A percentile compares a stretch with the other conserved stretches of the same genome.
These are phyloP conservation scores for Boletus smithii DNA, from an alignment of 1,284 basidiomycete species.

Conservation along the genomic window DNA sequence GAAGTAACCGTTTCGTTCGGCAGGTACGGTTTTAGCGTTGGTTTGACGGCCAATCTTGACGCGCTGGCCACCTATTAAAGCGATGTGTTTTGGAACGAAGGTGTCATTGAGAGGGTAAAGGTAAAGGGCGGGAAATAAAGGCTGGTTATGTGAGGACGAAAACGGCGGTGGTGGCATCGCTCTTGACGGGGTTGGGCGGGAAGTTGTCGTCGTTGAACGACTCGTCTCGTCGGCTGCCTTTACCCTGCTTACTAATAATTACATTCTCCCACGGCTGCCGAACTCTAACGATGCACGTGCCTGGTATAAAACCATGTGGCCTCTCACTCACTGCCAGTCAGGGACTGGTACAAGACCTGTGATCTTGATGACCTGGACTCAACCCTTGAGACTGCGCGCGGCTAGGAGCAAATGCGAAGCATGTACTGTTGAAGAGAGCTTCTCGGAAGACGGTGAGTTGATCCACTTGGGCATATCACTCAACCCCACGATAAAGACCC, in stretches of 20 bases:
- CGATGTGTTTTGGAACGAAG: slow-evolving; percentile 94
- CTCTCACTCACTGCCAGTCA: too few species aligned
- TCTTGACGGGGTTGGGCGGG: slow-evolving; percentile 1
- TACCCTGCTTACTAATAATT: slow-evolving; percentile 13
- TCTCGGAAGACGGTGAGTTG: too few species aligned
- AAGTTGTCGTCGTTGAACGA: slow-evolving; percentile 10
- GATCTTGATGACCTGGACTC: too few species aligned
- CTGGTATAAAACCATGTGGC: too few species aligned
- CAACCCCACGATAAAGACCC: too few species aligned
- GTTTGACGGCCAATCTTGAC: slow-evolving; percentile 99
- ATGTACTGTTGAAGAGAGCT: too few species aligned
- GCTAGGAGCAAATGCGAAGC: too few species aligned
- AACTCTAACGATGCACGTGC: too few species aligned
- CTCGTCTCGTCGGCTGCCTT: slow-evolving; percentile 10
- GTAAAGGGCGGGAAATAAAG: slow-evolving; percentile 71
- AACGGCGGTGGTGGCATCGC: slow-evolving; percentile 44
- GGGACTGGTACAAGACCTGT: too few species aligned
- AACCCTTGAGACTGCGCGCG: too few species aligned
- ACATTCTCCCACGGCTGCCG: not conserved
- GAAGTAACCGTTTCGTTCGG: slow-evolving; percentile 94
- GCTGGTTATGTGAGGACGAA: slow-evolving; percentile 31
- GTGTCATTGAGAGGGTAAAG: slow-evolving; percentile 96
- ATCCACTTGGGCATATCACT: too few species aligned
- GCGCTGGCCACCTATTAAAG: slow-evolving; percentile 67
- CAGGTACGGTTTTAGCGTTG: slow-evolving; percentile 93